phyloP scores from a whole-genome alignment of 1,284 basidiomycete species.

The Grifola frondosa region DNA sequence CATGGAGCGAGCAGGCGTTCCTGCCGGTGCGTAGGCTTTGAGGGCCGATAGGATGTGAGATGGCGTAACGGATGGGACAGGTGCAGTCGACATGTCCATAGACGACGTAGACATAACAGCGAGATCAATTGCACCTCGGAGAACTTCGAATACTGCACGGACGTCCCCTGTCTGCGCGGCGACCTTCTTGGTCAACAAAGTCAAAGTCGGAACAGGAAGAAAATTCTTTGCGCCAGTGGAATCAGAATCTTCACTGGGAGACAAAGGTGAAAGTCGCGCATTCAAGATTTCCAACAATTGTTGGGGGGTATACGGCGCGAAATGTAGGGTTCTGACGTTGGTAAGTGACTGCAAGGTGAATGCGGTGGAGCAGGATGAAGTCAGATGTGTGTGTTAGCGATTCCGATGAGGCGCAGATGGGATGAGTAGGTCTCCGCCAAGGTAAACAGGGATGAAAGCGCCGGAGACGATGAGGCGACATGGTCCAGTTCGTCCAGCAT shows the following conservation, averaged over 20 bases:
- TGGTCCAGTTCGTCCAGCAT: constrained; percentile 82
- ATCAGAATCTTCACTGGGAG: constrained; percentile 26
- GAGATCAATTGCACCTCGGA: constrained; percentile 73
- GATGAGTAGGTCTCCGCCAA: constrained; percentile 51
- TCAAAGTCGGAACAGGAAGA: constrained; percentile 60
- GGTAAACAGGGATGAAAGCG: constrained; percentile 61
- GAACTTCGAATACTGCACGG: constrained; percentile 70
- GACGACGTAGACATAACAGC: constrained; percentile 37
- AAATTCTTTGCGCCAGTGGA: constrained; percentile 48
- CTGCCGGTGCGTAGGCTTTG: constrained; percentile 63
- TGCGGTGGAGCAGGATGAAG: constrained; percentile 44
- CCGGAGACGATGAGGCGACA: constrained; percentile 56
- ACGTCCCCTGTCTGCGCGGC: constrained; percentile 79
- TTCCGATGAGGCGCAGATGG: constrained; percentile 66
- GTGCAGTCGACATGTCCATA: constrained; percentile 40
- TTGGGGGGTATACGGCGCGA: constrained; percentile 67
- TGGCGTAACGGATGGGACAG: constrained; percentile 53
- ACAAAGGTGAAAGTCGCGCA: constrained; percentile 52
- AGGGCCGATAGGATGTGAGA: constrained; percentile 65
- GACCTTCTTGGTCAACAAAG: constrained; percentile 72
- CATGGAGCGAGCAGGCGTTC: constrained; percentile 30
- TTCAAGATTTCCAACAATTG: constrained; percentile 68
- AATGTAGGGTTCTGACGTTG: constrained; percentile 66
- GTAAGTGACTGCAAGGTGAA: constrained; percentile 36
- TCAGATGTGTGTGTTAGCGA: constrained; percentile 84